A percentile compares a stretch with the other conserved stretches of the same genome.
phyloP scores from a whole-genome alignment of 176 grass and related monocot species.

The Saccharum spontaneum region DNA sequence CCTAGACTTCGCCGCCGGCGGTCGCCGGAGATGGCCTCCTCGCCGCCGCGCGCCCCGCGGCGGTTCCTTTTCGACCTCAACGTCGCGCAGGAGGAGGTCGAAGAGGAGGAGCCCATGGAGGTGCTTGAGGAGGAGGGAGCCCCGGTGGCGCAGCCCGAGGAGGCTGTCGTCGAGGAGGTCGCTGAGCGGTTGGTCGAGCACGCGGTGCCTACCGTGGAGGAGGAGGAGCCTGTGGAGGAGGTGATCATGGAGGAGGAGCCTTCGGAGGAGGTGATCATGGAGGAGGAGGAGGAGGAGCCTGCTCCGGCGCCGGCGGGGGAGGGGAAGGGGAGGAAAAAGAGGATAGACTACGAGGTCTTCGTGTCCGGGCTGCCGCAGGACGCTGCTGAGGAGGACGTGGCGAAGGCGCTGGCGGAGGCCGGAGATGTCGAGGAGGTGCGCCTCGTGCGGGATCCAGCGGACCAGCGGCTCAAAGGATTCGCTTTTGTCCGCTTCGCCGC shows the following conservation, averaged over 20 bases:
- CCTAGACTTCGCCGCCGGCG: conserved; percentile 41
- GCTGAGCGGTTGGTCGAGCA: conserved; percentile 9
- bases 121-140: not conserved
- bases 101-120: conserved; percentile 4
- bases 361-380: conserved; percentile 43
- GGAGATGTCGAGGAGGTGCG: conserved; percentile 56
- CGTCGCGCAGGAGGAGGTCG: conserved; percentile 47
- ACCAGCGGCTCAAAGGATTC: conserved; percentile 32
- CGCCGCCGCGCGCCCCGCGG: conserved; percentile 3
- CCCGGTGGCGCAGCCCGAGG: not conserved
- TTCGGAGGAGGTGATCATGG: not conserved
- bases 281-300: not conserved
- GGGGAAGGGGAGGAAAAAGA: conserved; percentile 21
- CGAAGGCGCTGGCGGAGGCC: conserved; percentile 31
- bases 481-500: conserved; percentile 50
- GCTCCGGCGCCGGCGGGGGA: not conserved
- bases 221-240: conserved; percentile 12
- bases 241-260: conserved; percentile 1
- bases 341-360: conserved; percentile 46
- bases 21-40: conserved; percentile 29
- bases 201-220: not conserved
- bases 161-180: not conserved
- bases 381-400: conserved; percentile 44
- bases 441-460: conserved; percentile 31
- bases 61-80: conserved; percentile 55